Base-by-base conservation (phyloP, 2,329 filamentous ascomycete species). In the Pyrenophora seminiperda region DNA sequence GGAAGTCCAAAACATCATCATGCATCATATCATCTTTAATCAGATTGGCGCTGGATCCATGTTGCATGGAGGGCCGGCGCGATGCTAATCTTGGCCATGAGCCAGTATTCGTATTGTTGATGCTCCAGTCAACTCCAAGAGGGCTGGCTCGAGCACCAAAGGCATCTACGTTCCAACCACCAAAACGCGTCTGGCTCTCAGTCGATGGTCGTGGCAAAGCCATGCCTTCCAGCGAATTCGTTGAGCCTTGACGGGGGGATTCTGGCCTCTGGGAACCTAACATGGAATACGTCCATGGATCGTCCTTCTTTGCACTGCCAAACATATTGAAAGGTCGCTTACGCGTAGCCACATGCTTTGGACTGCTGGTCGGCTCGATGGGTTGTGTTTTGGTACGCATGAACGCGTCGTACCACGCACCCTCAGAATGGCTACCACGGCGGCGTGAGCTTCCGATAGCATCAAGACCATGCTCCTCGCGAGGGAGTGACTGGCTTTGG, bases 61-160 rank as follows among this genome's bases (percentile, higher is more conserved):
- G 82, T 56, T 94, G 90, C 6, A 91, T 78, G 1, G 91, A 96
- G 11, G 90, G 89, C 29, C 92, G 83, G 41, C 92, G 83, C 27
- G 91, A 96, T 6, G 88, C 86, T 62, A 85, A 88, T 31, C 89
- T 79, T 4, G 89, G 89, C 87, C 88, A 94, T 1, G 88, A 73
- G 47, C 53, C 63, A 9, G 76, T 62, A 47, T 65, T 67, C 4
- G 62, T 65, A 37, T 70, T 72, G 42, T 65, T 64, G 47, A 71
- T 62, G 14, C 69, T 73, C 68, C 71, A 73, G 32, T 74, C 72
- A 71, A 79, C 74, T 70, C 58, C 72, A 47, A 68, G 68, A 5
- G 67, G 76, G 45, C 73, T 76, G 41, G 69, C 75, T 29, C 75
- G 66, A 5, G 73, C 68, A 10, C 73, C 76, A 68, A 61, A 76